These are phyloP conservation scores for Backusella sp. DNA, from an alignment of 192 early-diverging fungal genomes.

Conservation along the genomic window DNA sequence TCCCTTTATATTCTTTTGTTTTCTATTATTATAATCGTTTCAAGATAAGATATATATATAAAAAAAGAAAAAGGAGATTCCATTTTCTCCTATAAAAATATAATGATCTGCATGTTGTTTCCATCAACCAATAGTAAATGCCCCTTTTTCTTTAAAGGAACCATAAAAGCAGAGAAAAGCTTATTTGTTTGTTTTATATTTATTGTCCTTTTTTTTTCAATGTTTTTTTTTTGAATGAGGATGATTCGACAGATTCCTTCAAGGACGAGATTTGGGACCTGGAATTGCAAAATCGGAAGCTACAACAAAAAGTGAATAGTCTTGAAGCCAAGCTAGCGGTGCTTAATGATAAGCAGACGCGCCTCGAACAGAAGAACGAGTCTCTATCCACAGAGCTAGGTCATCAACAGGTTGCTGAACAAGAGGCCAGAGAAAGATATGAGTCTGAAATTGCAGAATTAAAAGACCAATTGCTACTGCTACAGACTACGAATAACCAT, in stretches of 20 bases:
- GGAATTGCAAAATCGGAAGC: slow-evolving; percentile 22
- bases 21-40: background rate
- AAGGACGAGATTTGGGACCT: slow-evolving; percentile 31
- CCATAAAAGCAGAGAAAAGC: background rate
- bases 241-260: slow-evolving; percentile 15
- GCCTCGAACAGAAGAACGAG: background rate
- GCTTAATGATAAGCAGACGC: background rate
- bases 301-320: slow-evolving; percentile 5
- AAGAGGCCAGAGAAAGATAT: background rate
- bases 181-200: background rate
- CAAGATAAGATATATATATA: background rate
- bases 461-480: background rate
- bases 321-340: background rate
- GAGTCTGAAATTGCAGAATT: background rate
- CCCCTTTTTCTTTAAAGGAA: background rate
- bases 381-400: background rate
- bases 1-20: background rate
- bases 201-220: background rate
- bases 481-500: background rate
- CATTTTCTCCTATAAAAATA: background rate
- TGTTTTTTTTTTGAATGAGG: slow-evolving; percentile 19
- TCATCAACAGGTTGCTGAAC: background rate
- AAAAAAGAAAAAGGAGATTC: background rate
- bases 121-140: too few relatives aligned
- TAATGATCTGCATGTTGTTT: background rate